These are phyloP conservation scores for Xylariaceae sp. DNA, from an alignment of 2,329 filamentous ascomycete species.

Conservation along the genomic window DNA sequence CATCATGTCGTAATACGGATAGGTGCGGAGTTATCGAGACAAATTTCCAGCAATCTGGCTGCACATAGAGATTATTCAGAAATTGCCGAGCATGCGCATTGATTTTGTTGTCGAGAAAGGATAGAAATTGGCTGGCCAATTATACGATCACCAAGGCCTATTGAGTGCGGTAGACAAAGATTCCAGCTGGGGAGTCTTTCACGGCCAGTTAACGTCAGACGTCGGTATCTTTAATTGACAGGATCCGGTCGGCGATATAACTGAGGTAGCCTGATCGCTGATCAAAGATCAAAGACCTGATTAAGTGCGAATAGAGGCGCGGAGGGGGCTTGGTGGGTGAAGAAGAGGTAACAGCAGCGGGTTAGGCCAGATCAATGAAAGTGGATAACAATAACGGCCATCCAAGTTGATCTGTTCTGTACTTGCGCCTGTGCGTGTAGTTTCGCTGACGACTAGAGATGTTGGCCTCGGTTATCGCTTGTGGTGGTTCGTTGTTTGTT, in stretches of 20 bases:
- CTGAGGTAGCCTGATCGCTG: too few relatives aligned
- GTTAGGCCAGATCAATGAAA: neutral
- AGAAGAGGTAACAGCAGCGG: neutral
- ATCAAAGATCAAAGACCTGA: neutral
- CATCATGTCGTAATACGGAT: constrained; percentile 27
- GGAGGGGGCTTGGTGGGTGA: constrained; percentile 1
- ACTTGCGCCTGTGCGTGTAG: constrained; percentile 23
- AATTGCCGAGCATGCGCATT: constrained; percentile 1
- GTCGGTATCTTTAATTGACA: constrained; percentile 12
- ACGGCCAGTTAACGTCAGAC: constrained; percentile 5
- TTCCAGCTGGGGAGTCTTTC: neutral
- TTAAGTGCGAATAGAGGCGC: constrained; percentile 6
- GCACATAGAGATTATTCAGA: neutral
- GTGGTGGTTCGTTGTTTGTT: neutral
- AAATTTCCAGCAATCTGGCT: neutral
- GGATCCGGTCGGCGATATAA: constrained; percentile 8
- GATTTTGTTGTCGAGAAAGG: neutral
- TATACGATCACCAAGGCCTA: constrained; percentile 1
- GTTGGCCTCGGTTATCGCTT: constrained; percentile 12
- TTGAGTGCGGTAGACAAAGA: constrained; percentile 1
- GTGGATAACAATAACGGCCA: constrained; percentile 1
- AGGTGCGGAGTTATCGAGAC: neutral
- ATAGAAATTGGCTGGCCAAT: neutral
- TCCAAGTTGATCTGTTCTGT: constrained; percentile 7
- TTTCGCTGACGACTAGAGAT: constrained; percentile 7